phyloP scores from a whole-genome alignment of 2,329 filamentous ascomycete genomes.

The Endothia cerciana region DNA sequence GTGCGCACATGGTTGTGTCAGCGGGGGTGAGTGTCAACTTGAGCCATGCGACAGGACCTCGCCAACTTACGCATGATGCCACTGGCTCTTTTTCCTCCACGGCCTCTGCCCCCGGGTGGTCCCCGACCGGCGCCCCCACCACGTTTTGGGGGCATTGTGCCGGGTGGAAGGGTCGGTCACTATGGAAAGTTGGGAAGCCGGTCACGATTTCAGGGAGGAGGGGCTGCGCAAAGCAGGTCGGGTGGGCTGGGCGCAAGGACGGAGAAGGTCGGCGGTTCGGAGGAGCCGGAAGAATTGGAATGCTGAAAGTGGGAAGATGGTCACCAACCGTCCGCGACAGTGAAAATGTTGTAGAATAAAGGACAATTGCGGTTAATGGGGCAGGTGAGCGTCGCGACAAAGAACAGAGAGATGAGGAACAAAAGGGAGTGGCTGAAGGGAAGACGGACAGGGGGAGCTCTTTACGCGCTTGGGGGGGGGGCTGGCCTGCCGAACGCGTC shows the following conservation, averaged over 20 bases:
- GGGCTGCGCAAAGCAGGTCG: slow-evolving; percentile 21
- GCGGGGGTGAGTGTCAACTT: slow-evolving; percentile 15
- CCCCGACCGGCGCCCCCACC: background rate
- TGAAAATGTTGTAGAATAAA: background rate
- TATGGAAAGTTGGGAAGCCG: background rate
- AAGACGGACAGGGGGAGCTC: background rate
- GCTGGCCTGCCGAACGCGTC: slow-evolving; percentile 10
- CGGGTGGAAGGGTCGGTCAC: background rate
- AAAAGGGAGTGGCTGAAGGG: background rate
- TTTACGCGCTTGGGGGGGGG: slow-evolving; percentile 15
- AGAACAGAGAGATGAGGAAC: background rate
- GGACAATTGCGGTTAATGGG: background rate
- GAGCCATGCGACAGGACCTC: slow-evolving; percentile 5
- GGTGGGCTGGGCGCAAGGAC: slow-evolving; percentile 23
- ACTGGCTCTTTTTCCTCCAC: slow-evolving; percentile 39
- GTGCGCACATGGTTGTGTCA: slow-evolving; percentile 32
- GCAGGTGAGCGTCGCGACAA: background rate
- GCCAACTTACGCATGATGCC: slow-evolving; percentile 45
- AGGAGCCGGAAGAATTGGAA: background rate
- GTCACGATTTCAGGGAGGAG: background rate
- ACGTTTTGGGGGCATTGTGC: slow-evolving; percentile 10
- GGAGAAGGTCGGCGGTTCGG: background rate
- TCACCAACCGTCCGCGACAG: background rate
- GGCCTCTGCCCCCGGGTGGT: background rate
- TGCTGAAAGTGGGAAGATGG: background rate